Evolutionary conservation across 306 rosid genomes (phyloP).

Genomic region (Psophocarpus tetragonolobus): DNA sequence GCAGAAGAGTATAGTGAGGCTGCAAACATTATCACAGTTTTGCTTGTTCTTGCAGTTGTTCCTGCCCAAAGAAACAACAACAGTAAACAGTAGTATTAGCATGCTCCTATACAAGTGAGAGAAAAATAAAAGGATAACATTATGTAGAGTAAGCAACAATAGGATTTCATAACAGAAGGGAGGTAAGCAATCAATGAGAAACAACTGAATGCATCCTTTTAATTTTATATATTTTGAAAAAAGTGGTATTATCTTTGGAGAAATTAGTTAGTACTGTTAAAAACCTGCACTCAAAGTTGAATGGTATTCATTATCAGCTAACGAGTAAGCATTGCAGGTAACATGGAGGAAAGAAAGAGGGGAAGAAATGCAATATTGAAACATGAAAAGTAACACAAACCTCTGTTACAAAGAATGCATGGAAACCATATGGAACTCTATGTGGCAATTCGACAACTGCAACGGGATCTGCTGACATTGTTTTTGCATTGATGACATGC

Average conservation of each 20-base stretch:
- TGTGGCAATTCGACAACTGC: constrained; percentile 85
- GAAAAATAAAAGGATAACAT: not conserved
- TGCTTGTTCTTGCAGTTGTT: constrained; percentile 70
- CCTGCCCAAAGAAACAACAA: constrained; percentile 41
- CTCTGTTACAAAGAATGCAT: constrained; percentile 90
- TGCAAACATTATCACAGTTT: constrained; percentile 37
- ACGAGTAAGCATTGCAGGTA: not conserved
- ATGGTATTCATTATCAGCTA: not conserved
- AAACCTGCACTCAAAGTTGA: not conserved
- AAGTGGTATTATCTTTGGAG: not conserved
- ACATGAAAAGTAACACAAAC: constrained; percentile 50
- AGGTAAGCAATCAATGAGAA: not conserved
- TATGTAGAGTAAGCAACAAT: not conserved
- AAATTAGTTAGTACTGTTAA: not conserved
- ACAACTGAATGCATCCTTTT: not conserved
- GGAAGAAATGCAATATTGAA: not conserved
- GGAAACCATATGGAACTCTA: constrained; percentile 91
- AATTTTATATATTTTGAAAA: not conserved
- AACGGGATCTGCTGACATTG: constrained; percentile 86
- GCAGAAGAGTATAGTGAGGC: not conserved
- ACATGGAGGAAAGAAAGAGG: not conserved
- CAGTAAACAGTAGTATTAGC: not conserved
- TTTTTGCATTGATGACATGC: constrained; percentile 79
- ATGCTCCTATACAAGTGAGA: not conserved
- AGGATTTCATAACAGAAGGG: not conserved